These are phyloP conservation scores for Paramarasmius palmivorus DNA, from an alignment of 1,284 basidiomycete genomes.

Conservation along the genomic window DNA sequence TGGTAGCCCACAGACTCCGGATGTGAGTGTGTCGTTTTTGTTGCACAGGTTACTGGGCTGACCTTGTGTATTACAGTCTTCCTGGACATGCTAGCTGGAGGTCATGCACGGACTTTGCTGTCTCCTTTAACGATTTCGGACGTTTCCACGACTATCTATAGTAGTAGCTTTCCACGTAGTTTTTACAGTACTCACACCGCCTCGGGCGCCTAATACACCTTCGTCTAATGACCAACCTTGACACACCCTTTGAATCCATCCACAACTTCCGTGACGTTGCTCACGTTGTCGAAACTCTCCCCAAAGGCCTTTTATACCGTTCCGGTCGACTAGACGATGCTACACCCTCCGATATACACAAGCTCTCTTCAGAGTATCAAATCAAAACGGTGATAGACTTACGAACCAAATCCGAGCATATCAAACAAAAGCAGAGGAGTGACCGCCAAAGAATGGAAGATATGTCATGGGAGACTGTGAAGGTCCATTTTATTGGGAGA, in stretches of 20 bases:
- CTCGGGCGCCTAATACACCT: too few species aligned
- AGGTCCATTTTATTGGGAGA: conserved; percentile 18
- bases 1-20: too few species aligned
- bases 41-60: too few species aligned
- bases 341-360: conserved; percentile 13
- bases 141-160: too few species aligned
- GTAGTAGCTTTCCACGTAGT: too few species aligned
- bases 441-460: neutral
- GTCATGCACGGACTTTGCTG: too few species aligned
- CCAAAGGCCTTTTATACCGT: conserved; percentile 16
- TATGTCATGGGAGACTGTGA: conserved; percentile 17
- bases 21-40: too few species aligned
- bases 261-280: conserved; percentile 24
- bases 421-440: conserved; percentile 12
- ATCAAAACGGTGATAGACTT: conserved; percentile 20
- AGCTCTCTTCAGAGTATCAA: conserved; percentile 14
- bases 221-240: too few species aligned
- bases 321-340: conserved; percentile 22
- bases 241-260: conserved; percentile 12
- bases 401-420: conserved; percentile 21
- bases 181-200: too few species aligned
- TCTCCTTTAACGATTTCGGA: too few species aligned
- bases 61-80: too few species aligned
- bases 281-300: conserved; percentile 14
- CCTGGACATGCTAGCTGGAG: too few species aligned